phyloP scores from a whole-genome alignment of 495 filamentous ascomycete genomes.

The Aspergillus coremiiformis region DNA sequence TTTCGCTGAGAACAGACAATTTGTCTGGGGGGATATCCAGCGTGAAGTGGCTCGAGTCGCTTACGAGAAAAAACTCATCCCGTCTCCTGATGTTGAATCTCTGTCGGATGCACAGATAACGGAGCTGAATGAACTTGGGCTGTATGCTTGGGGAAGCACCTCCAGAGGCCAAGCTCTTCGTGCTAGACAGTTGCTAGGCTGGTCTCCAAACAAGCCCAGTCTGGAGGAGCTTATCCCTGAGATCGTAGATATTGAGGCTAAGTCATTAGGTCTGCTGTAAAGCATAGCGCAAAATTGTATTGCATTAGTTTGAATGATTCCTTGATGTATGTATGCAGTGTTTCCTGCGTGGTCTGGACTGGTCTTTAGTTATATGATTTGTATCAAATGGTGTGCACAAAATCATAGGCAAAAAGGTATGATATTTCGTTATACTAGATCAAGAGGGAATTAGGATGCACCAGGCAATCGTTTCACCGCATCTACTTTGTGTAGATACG shows the following conservation, averaged over 20 bases:
- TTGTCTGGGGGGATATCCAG: slow-evolving; percentile 64
- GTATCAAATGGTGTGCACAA: too few relatives aligned
- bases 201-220: slow-evolving; percentile 48
- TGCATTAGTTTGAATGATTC: slow-evolving; percentile 1
- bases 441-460: too few relatives aligned
- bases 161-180: slow-evolving; percentile 53
- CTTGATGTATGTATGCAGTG: background rate
- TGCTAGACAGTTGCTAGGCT: slow-evolving; percentile 58
- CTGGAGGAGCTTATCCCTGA: slow-evolving; percentile 51
- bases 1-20: slow-evolving; percentile 61
- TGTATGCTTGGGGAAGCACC: slow-evolving; percentile 54
- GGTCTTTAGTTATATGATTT: background rate
- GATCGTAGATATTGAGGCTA: slow-evolving; percentile 47
- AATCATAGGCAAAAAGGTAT: too few relatives aligned
- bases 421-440: too few relatives aligned
- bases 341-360: background rate
- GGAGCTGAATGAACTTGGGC: slow-evolving; percentile 24
- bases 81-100: slow-evolving; percentile 44
- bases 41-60: slow-evolving; percentile 53
- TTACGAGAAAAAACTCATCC: slow-evolving; percentile 55
- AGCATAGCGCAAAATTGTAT: slow-evolving; percentile 14
- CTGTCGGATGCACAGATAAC: slow-evolving; percentile 28
- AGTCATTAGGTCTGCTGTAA: slow-evolving; percentile 51
- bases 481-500: too few relatives aligned
- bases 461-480: too few relatives aligned